Conservation (phyloP, 2,329 filamentous ascomycete genomes). For the Acephala macrosclerotiorum region DNA sequence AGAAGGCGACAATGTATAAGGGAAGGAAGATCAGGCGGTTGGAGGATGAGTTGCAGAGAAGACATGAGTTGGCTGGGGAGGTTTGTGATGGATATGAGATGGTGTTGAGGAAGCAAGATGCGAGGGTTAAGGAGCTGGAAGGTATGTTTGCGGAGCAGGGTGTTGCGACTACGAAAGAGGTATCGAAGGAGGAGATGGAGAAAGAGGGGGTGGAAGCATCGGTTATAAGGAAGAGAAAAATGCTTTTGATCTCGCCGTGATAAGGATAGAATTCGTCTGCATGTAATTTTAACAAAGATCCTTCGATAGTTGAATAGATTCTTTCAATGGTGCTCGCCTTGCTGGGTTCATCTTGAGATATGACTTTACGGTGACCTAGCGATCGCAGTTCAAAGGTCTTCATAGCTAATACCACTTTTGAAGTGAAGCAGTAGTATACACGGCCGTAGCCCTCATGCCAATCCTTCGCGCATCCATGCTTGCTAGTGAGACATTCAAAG, state of each 20-base stretch:
- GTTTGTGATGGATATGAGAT: neutral
- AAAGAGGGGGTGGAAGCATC: neutral
- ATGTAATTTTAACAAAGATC: neutral
- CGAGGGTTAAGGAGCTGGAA: neutral
- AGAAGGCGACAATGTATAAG: neutral
- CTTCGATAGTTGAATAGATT: neutral
- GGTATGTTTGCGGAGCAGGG: neutral
- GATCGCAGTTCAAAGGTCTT: slow-evolving; percentile 22
- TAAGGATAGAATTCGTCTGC: neutral
- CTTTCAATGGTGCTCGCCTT: neutral
- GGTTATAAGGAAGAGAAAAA: neutral
- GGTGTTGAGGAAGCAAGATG: neutral
- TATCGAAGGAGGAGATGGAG: neutral
- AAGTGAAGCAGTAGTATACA: slow-evolving; percentile 43
- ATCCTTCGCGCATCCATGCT: slow-evolving; percentile 36
- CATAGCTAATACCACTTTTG: slow-evolving; percentile 37
- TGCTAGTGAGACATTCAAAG: slow-evolving; percentile 43
- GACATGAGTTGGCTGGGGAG: neutral
- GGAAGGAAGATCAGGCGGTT: neutral
- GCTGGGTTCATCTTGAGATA: neutral
- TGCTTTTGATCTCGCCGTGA: neutral
- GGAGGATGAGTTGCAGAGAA: neutral
- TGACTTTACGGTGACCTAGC: neutral
- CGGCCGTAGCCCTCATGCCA: slow-evolving; percentile 30
- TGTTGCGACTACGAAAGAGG: neutral